Percentiles rank a stretch among this genome's conserved stretches.
Conservation (phyloP, 768 basidiomycete species). For the Lactarius akahatsu region DNA sequence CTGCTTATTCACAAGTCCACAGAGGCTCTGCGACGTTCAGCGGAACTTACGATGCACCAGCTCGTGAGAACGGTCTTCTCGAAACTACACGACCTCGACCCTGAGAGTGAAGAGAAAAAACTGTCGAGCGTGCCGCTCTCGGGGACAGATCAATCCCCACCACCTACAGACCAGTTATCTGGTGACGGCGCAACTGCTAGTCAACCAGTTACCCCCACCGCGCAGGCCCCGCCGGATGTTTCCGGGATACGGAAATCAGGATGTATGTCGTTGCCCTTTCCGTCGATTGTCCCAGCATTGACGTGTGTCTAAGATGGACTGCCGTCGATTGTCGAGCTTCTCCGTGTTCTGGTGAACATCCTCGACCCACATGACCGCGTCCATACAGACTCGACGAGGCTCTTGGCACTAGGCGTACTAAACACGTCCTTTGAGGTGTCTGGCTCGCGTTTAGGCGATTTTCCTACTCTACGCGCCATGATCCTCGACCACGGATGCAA, state of each 20-base stretch:
- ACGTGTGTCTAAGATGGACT: slow-evolving; percentile 64
- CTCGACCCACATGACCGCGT: slow-evolving; percentile 92
- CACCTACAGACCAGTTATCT: not conserved
- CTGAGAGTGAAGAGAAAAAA: slow-evolving; percentile 66
- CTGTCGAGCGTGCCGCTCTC: slow-evolving; percentile 41
- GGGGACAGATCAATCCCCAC: slow-evolving; percentile 10
- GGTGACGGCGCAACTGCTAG: not conserved
- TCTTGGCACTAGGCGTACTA: slow-evolving; percentile 83
- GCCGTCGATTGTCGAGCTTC: slow-evolving; percentile 85
- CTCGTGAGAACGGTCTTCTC: slow-evolving; percentile 82
- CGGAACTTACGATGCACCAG: slow-evolving; percentile 85
- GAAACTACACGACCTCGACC: slow-evolving; percentile 65
- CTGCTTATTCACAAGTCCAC: slow-evolving; percentile 27
- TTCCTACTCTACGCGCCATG: slow-evolving; percentile 73
- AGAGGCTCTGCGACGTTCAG: slow-evolving; percentile 87
- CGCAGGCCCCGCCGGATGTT: not conserved
- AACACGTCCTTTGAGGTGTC: slow-evolving; percentile 86
- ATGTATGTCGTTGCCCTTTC: slow-evolving; percentile 11
- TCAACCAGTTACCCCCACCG: slow-evolving; percentile 8
- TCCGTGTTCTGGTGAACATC: slow-evolving; percentile 93
- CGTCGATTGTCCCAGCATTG: not conserved
- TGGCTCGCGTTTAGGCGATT: slow-evolving; percentile 70
- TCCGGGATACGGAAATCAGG: slow-evolving; percentile 2
- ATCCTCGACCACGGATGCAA: slow-evolving; percentile 91
- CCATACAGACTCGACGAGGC: slow-evolving; percentile 93